Percentiles rank a stretch among this genome's conserved stretches.
Evolutionary conservation across 805 yeast species (phyloP).

Genomic region (Yarrowia phangngaensis): DNA sequence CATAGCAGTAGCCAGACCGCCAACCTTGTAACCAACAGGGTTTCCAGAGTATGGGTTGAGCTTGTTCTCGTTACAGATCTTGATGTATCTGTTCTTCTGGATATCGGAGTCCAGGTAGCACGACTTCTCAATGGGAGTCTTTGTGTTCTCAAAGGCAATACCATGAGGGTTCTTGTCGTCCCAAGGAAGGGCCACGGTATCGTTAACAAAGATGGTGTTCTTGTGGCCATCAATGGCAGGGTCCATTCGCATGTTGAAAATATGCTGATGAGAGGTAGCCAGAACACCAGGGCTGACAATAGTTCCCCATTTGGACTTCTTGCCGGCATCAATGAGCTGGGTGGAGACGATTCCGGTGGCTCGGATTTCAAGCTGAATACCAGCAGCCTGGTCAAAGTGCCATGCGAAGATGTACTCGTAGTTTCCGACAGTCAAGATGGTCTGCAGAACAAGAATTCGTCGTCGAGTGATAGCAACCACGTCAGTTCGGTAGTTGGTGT

Average conservation of each 20-base stretch:
- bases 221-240: slow-evolving; percentile 79
- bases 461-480: slow-evolving; percentile 65
- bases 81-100: slow-evolving; percentile 67
- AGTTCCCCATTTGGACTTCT: slow-evolving; percentile 64
- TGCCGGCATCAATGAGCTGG: slow-evolving; percentile 71
- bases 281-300: slow-evolving; percentile 73
- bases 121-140: slow-evolving; percentile 64
- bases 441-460: slow-evolving; percentile 75
- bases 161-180: slow-evolving; percentile 58
- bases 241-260: slow-evolving; percentile 73
- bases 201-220: slow-evolving; percentile 69
- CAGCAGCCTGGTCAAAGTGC: slow-evolving; percentile 73
- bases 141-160: slow-evolving; percentile 62
- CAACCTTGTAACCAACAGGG: slow-evolving; percentile 75
- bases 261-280: slow-evolving; percentile 84
- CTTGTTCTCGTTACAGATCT: slow-evolving; percentile 69
- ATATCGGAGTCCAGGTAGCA: slow-evolving; percentile 72
- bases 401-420: slow-evolving; percentile 73
- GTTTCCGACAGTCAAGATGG: slow-evolving; percentile 81
- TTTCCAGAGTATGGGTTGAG: slow-evolving; percentile 65
- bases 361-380: slow-evolving; percentile 70
- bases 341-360: slow-evolving; percentile 86
- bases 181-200: slow-evolving; percentile 59
- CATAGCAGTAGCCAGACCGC: slow-evolving; percentile 76
- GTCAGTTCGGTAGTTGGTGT: slow-evolving; percentile 71